Conservation (phyloP, 2,329 filamentous ascomycete genomes). For the Venturia aucupariae region DNA sequence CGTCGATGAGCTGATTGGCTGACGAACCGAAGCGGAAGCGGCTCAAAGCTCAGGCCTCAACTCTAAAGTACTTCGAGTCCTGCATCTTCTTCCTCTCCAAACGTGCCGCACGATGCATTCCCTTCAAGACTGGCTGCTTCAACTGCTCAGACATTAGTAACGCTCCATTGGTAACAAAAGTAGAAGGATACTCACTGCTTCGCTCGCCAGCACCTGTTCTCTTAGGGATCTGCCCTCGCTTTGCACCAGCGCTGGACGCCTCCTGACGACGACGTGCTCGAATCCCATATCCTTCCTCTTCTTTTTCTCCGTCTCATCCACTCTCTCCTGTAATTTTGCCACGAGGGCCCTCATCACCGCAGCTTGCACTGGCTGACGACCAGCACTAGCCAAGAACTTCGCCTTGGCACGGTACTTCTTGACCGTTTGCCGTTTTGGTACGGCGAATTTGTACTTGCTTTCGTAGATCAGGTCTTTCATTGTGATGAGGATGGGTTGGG, state of each 20-base stretch:
- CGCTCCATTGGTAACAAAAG: neutral
- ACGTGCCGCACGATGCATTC: neutral
- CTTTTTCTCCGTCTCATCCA: neutral
- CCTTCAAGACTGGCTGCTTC: neutral
- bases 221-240: neutral
- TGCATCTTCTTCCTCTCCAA: neutral
- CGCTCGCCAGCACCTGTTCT: neutral
- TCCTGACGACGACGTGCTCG: neutral
- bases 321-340: neutral
- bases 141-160: neutral
- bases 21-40: neutral
- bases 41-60: neutral
- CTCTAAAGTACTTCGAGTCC: neutral
- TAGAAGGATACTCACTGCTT: neutral
- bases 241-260: neutral
- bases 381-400: neutral
- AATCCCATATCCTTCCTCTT: neutral
- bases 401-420: neutral
- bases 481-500: neutral
- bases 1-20: neutral
- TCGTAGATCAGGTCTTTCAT: slow-evolving; percentile 2
- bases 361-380: slow-evolving; percentile 1
- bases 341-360: neutral
- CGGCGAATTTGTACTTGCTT: neutral
- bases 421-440: neutral